Conservation (phyloP, 495 filamentous ascomycete species). For the Hyaloscypha hepaticicola region DNA sequence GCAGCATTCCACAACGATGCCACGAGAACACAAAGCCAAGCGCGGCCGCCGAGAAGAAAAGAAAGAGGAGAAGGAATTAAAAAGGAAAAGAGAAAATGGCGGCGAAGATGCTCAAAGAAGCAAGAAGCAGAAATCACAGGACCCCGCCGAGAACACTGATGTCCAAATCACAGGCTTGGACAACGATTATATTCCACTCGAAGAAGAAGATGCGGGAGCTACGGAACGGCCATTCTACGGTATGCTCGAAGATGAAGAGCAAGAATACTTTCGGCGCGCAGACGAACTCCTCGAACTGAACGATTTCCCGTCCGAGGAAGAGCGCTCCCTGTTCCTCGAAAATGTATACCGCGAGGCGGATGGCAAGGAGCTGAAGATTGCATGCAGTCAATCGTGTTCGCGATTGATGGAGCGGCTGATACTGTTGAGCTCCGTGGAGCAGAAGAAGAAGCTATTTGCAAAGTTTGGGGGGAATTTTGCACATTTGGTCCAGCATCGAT, state of each 20-base stretch:
- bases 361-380: slow-evolving; percentile 94
- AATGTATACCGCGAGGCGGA: slow-evolving; percentile 84
- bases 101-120: slow-evolving; percentile 35
- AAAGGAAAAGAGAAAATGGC: slow-evolving; percentile 36
- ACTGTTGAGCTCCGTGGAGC: slow-evolving; percentile 69
- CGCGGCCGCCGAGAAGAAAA: slow-evolving; percentile 65
- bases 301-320: slow-evolving; percentile 75
- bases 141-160: slow-evolving; percentile 15
- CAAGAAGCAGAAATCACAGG: slow-evolving; percentile 31
- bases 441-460: slow-evolving; percentile 81
- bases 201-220: slow-evolving; percentile 38
- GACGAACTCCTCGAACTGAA: slow-evolving; percentile 87
- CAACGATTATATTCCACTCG: slow-evolving; percentile 26
- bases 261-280: slow-evolving; percentile 89
- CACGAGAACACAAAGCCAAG: slow-evolving; percentile 59
- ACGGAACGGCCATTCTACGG: slow-evolving; percentile 69
- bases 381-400: slow-evolving; percentile 91
- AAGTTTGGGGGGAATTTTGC: slow-evolving; percentile 88
- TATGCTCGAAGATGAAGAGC: slow-evolving; percentile 83
- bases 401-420: slow-evolving; percentile 90
- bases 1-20: slow-evolving; percentile 40
- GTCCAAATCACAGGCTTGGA: slow-evolving; percentile 23
- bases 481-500: slow-evolving; percentile 86
- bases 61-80: slow-evolving; percentile 57
- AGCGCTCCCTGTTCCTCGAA: slow-evolving; percentile 74